Evolutionary conservation across 1,284 basidiomycete genomes (phyloP), one percentile per base, ranked within the genome.

Genomic region (Thecaphora frezii): DNA sequence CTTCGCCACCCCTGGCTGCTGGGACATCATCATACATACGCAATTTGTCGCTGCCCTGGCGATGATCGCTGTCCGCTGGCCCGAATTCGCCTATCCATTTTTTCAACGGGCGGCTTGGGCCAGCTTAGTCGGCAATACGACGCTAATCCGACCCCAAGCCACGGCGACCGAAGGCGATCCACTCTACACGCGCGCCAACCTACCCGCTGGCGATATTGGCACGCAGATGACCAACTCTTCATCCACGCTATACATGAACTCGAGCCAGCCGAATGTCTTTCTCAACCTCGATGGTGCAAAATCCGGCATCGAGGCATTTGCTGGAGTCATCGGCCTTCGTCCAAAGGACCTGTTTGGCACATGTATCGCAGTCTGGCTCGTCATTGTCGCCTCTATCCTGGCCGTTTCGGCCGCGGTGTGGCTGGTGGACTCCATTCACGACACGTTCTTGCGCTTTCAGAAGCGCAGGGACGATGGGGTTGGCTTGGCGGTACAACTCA

Each of bases 41-140:
- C 93, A 97, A 71, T 97, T 82, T 68, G 81, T 82, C 56, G 81
- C 82, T 5, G 85, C 87, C 44, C 82, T 97, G 22, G 87, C 87
- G 24, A 94, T 96, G 89, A 86, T 97, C 46, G 89, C 91, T 25
- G 91, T 97, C 25, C 84, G 90, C 73, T 98, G 93, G 93, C 93
- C 94, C 1, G 82, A 84, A 14, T 97, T 93, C 80, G 85, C 89
- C 55, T 97, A 92, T 90, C 50, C 49, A 10, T 70, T 74, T 46
- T 68, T 73, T 49, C 54, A 58, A 16, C 73, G 73, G 46, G 66
- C 66, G 2, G 67, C 71, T n/a, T 75, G 75, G 73, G 87, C 84
- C 19, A 44, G 65, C 22, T 54, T 63, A 24, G 63, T 53, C 23
- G 57, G 45, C 39, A 64, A 69, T 54, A 55, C 72, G 38, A 76